Conservation (phyloP, 495 filamentous ascomycete species). For the Parachaetomium inaequale region DNA sequence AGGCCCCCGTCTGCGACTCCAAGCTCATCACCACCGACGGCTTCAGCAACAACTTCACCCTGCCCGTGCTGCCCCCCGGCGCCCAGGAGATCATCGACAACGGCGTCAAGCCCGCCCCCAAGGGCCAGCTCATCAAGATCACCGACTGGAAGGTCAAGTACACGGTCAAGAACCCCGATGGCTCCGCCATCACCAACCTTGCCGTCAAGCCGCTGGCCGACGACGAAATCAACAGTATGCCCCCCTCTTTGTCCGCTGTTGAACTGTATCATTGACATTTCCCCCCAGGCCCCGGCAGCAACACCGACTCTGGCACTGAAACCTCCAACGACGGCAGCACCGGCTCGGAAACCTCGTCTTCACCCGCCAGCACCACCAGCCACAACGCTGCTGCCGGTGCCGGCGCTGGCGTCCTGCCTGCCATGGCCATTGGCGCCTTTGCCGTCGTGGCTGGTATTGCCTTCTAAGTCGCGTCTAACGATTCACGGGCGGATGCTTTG, state of each 20-base stretch:
- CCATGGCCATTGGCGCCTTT: constrained; percentile 26
- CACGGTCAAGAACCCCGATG: constrained; percentile 40
- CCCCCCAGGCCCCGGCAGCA: constrained; percentile 27
- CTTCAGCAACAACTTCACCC: constrained; percentile 73
- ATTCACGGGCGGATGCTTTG: too few relatives aligned
- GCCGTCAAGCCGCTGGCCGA: constrained; percentile 43
- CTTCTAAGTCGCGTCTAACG: too few relatives aligned
- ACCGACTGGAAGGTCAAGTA: constrained; percentile 41
- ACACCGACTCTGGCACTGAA: constrained; percentile 11
- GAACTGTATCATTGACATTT: neutral
- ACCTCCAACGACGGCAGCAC: constrained; percentile 5
- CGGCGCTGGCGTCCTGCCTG: constrained; percentile 15
- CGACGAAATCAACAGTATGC: constrained; percentile 38
- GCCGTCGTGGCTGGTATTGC: constrained; percentile 27
- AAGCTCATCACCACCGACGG: constrained; percentile 57
- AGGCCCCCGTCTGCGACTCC: constrained; percentile 56
- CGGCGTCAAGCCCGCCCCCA: constrained; percentile 43
- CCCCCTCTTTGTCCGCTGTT: constrained; percentile 5
- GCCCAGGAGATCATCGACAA: constrained; percentile 52
- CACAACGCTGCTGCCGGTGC: constrained; percentile 21
- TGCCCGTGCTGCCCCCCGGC: constrained; percentile 54
- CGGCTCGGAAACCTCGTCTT: too few relatives aligned
- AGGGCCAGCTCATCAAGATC: constrained; percentile 42
- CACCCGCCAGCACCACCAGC: constrained; percentile 6
- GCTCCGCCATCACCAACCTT: constrained; percentile 34